Base-by-base conservation (phyloP, 495 filamentous ascomycete species). In the Daldinia loculata region DNA sequence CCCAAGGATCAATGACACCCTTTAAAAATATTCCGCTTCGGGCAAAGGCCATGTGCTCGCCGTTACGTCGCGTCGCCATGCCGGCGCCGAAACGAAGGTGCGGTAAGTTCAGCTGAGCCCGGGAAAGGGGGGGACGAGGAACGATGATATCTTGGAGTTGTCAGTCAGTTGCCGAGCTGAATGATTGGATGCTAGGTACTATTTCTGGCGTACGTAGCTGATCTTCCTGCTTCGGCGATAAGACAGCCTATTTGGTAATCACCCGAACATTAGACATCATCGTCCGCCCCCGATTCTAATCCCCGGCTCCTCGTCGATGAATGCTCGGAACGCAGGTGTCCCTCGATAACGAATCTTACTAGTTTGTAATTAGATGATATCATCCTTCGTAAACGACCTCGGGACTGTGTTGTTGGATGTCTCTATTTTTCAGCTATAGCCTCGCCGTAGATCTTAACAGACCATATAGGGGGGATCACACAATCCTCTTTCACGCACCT, bases 201-300 rank as follows among this genome's bases (percentile, higher is more conserved):
- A 66, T 66, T 66, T 59, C 55, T 66, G 34, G 55, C 7, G 15
- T 24, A 3, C 11, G 3, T 30, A 11, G 36, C 32, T n/a, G 43
- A 59, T 59, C 55, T 30, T 6, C 32, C 24, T 53, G 30, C 5
- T 22, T 52, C 43, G 22, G 26, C 50, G 26, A 15, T 53, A 53
- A 30, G 50, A 9, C 43, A 48, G 17, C 43, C 9, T 22, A 4
- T 1, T 22, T 3, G 12, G 17, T 48, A 48, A 48, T 24, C 43
- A 48, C 0, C 43, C 3, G 19, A 12, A 4, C 19, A 48, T 48
- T 24, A 17, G 19, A 14, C 43, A 48, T 48, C 43, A 27, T 52
- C 17, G 19, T 52, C 12, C 24, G 9, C 0, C 48, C 17, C 22
- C 17, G 22, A 27, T 5, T 29, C 22, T 52, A 14, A 27, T 9